Percentiles rank a stretch among this genome's conserved stretches.
Conservation (phyloP, 768 basidiomycete genomes). For the Termitomyces sp. region DNA sequence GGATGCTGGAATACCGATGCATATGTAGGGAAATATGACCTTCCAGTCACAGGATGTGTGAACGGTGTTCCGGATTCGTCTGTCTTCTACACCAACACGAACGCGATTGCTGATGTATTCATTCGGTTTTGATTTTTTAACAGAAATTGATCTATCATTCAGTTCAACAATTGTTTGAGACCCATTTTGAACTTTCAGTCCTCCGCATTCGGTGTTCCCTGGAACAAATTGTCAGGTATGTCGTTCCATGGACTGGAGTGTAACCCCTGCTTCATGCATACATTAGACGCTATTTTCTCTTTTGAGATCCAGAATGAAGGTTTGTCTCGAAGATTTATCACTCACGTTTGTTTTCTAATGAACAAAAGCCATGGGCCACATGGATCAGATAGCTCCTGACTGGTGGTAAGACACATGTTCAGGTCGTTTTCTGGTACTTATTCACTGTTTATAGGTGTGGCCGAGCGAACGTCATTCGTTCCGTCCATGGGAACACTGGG, state of each 20-base stretch:
- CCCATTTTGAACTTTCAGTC: constrained; percentile 21
- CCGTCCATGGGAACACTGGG: constrained; percentile 18
- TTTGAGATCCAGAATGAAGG: constrained; percentile 22
- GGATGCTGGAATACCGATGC: constrained; percentile 22
- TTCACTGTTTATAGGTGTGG: constrained; percentile 10
- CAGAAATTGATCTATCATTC: not conserved
- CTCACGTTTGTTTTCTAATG: not conserved
- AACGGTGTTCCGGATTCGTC: constrained; percentile 21
- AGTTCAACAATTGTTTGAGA: constrained; percentile 19
- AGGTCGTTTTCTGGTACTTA: not conserved
- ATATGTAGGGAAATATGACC: constrained; percentile 18
- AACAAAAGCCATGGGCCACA: constrained; percentile 18
- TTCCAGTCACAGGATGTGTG: constrained; percentile 17
- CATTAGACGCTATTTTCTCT: constrained; percentile 19
- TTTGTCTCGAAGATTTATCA: not conserved
- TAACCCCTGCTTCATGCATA: too few relatives aligned
- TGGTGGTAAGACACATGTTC: constrained; percentile 14
- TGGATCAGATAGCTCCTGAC: constrained; percentile 20
- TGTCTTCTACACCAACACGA: constrained; percentile 18
- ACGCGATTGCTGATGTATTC: constrained; percentile 18
- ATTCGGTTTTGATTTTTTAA: not conserved
- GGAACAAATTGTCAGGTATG: constrained; percentile 18
- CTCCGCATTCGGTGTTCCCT: constrained; percentile 18
- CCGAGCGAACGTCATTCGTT: constrained; percentile 19
- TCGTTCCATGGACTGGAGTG: not conserved